A percentile compares a stretch with the other conserved stretches of the same genome.
Conservation (phyloP, 345 rosid genomes). For the Psidium friedrichsthalianum region DNA sequence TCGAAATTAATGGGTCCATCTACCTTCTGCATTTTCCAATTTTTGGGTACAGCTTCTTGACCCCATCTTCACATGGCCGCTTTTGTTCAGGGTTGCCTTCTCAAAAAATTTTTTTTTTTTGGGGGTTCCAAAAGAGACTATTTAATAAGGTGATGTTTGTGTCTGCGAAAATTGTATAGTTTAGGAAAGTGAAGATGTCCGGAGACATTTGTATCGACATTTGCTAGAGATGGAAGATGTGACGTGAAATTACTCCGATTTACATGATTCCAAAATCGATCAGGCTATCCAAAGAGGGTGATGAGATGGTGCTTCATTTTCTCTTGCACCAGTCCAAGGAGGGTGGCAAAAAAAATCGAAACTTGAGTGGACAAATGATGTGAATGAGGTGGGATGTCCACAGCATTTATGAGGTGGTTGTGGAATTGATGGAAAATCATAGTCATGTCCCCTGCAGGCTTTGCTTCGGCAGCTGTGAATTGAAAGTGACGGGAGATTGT, state of each 20-base stretch:
- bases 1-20: background rate
- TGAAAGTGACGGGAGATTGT: background rate
- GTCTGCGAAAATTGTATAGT: background rate
- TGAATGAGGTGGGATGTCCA: constrained; percentile 5
- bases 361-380: background rate
- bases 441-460: background rate
- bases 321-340: background rate
- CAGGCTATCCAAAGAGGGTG: background rate
- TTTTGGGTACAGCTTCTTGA: background rate
- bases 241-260: background rate
- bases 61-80: background rate
- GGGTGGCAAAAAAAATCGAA: background rate
- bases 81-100: background rate
- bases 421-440: constrained; percentile 2
- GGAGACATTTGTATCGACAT: background rate
- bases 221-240: background rate
- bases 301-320: background rate
- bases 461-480: background rate
- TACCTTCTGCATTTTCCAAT: background rate
- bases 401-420: constrained; percentile 19
- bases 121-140: background rate
- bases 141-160: background rate
- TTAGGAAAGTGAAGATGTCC: background rate
- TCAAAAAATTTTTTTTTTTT: too few species aligned
- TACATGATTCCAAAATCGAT: background rate